Evolutionary conservation across 2,329 filamentous ascomycete species (phyloP).

Genomic region (Ceratocystis albifundus): DNA sequence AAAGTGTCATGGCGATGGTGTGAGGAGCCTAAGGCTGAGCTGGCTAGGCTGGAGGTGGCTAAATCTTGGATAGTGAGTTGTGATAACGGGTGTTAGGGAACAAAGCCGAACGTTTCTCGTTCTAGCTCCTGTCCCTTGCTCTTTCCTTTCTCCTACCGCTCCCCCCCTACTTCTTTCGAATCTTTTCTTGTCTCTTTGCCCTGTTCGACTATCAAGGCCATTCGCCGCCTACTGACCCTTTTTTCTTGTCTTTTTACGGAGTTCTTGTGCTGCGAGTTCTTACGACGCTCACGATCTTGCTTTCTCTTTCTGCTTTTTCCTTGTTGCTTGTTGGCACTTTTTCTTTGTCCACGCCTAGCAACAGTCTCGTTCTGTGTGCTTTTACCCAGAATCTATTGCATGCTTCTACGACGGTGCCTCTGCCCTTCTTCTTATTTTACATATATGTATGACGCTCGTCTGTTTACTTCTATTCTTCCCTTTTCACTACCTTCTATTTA

Average conservation of each 20-base stretch:
- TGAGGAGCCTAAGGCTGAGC: too few relatives aligned
- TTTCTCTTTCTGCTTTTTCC: not conserved
- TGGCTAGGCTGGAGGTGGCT: too few relatives aligned
- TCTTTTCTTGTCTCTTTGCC: too few relatives aligned
- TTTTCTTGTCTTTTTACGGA: not conserved
- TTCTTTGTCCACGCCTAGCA: not conserved
- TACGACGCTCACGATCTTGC: slow-evolving; percentile 4
- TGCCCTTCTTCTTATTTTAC: not conserved
- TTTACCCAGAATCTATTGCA: not conserved
- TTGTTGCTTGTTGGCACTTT: not conserved
- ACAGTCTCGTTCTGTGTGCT: not conserved
- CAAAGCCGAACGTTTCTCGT: not conserved
- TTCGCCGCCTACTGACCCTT: too few relatives aligned
- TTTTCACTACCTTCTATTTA: not conserved
- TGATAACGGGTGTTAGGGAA: not conserved
- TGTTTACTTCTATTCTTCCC: not conserved
- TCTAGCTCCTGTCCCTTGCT: not conserved
- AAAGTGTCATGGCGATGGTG: too few relatives aligned
- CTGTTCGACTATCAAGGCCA: too few relatives aligned
- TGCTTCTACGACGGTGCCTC: not conserved
- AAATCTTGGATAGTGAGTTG: too few relatives aligned
- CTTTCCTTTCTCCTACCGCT: not conserved
- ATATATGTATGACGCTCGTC: not conserved
- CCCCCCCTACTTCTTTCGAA: not conserved
- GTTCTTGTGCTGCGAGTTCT: slow-evolving; percentile 10